Evolutionary conservation across 202 grass and related monocot genomes (phyloP).

Genomic region (Dendrocalamus latiflorus): DNA sequence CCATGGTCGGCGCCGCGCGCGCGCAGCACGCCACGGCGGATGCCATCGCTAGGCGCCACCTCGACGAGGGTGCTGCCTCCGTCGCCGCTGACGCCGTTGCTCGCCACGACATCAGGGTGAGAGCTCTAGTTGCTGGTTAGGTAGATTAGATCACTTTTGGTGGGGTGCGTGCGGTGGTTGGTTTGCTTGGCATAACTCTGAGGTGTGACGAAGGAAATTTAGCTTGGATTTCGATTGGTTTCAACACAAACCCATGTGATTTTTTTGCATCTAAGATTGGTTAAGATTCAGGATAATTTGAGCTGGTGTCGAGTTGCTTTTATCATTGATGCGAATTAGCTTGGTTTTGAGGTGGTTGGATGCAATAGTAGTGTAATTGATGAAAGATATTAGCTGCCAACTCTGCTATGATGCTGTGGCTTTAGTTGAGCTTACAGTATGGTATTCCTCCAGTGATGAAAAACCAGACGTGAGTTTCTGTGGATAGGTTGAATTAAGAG

Average conservation of each 20-base stretch:
- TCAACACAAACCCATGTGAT: background rate
- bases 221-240: background rate
- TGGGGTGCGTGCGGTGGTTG: background rate
- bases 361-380: background rate
- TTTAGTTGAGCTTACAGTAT: background rate
- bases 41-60: conserved; percentile 55
- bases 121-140: background rate
- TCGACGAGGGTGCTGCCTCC: conserved; percentile 51
- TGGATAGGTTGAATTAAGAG: background rate
- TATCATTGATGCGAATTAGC: background rate
- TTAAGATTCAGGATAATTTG: background rate
- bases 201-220: background rate
- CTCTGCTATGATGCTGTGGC: background rate
- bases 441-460: background rate
- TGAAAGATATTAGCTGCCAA: background rate
- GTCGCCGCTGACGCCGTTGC: conserved; percentile 61
- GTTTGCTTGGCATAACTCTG: background rate
- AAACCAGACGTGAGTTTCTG: background rate
- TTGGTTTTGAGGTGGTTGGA: background rate
- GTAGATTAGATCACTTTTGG: background rate
- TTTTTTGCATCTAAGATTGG: background rate
- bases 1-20: conserved; percentile 67
- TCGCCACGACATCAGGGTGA: conserved; percentile 91
- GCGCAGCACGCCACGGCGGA: conserved; percentile 90
- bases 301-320: background rate